Conservation (phyloP, 2,329 filamentous ascomycete genomes). For the Celoporthe dispersa region DNA sequence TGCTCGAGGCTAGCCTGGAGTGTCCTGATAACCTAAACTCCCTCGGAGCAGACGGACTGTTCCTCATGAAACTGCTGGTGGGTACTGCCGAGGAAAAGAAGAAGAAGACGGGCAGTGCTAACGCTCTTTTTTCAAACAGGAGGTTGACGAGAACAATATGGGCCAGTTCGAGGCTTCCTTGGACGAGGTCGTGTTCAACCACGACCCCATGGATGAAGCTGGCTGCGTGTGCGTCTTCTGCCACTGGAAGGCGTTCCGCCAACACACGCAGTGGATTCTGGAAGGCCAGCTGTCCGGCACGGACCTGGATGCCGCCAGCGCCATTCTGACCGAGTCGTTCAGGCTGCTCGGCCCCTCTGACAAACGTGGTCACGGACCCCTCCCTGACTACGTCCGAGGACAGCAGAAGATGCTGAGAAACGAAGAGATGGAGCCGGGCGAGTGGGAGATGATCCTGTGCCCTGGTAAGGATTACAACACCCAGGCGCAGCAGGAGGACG, state of each 20-base stretch:
- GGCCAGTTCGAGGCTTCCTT: not conserved
- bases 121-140: no score
- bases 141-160: no score
- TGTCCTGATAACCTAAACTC: no score
- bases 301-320: no score
- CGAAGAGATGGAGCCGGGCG: not conserved
- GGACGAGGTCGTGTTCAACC: not conserved
- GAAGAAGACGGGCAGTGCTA: no score
- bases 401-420: not conserved
- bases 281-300: not conserved
- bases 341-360: no score
- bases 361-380: no score
- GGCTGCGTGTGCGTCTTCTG: not conserved
- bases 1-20: not conserved
- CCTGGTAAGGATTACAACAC: not conserved
- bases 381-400: not conserved
- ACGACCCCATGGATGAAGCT: not conserved
- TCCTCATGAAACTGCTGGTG: no score
- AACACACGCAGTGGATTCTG: not conserved
- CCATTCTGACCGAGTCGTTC: no score
- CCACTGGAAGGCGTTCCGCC: not conserved
- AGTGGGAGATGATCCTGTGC: not conserved
- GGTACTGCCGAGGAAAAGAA: no score
- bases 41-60: no score
- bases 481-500: not conserved